Evolutionary conservation across 176 grass and related monocot genomes (phyloP), one percentile per base, ranked within the genome.

Genomic region (Alopecurus myosuroides): DNA sequence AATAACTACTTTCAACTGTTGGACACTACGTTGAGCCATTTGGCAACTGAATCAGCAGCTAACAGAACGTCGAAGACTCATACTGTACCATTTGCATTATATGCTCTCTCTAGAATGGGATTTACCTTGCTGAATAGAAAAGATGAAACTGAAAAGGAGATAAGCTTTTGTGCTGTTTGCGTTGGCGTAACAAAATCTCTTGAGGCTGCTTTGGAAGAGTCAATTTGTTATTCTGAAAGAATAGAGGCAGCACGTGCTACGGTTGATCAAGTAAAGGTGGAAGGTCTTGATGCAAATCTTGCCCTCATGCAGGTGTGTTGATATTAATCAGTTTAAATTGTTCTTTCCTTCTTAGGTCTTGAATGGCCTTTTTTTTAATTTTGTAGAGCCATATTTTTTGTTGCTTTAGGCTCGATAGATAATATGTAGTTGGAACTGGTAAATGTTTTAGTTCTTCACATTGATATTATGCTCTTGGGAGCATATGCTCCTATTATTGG

Each of bases 161-260:
- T 88, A 64, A 80, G 80, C 42, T 86, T 88, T 77, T 90, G 91
- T 78, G 76, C 83, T 66, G 53, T 87, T 70, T 92, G 85, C 75
- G 82, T 91, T 90, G 90, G 89, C 79, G 83, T 91, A 82, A 88
- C 76, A 83, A 95, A 88, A 82, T 85, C 85, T 61, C 83, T 95
- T n/a, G 88, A 95, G 74, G 79, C 68, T 57, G 93, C 95, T 88
- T 70, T 98, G 67, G 33, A 94, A 92, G 94, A 97, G 76, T 97
- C 94, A 70, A 82, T 94, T 85, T 89, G 80, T 66, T 69, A 92
- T 89, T 97, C 90, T 77, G 88, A 91, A 73, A 91, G 85, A 80
- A 87, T 77, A 84, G 90, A 94, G 68, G 90, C 83, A 70, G 92
- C 92, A 77, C 86, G 86, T 77, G 94, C 94, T 64, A 91, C 94